phyloP scores from a whole-genome alignment of 1,139 yeast species.

The Hanseniaspora sp. region DNA sequence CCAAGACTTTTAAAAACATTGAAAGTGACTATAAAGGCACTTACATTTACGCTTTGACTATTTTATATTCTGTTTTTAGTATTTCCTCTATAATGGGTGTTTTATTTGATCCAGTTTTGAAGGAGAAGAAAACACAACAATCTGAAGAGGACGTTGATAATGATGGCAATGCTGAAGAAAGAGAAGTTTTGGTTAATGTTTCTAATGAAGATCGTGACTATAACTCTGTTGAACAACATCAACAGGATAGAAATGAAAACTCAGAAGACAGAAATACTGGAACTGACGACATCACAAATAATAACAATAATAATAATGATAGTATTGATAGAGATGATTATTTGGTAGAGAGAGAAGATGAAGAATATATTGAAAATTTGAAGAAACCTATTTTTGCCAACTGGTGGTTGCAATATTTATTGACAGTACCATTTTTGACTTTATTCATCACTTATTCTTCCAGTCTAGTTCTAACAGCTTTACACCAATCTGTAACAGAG shows the following conservation, averaged over 20 bases:
- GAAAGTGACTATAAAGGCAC: constrained; percentile 43
- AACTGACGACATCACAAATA: no score
- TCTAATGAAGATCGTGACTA: neutral
- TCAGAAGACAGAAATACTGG: no score
- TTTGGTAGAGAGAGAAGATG: constrained; percentile 20
- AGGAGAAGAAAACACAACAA: constrained; percentile 20
- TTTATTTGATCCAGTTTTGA: constrained; percentile 24
- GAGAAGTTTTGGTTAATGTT: constrained; percentile 7
- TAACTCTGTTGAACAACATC: neutral
- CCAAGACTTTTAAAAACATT: constrained; percentile 37
- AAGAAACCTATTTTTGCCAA: constrained; percentile 40
- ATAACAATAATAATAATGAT: constrained; percentile 3
- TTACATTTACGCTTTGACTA: constrained; percentile 47
- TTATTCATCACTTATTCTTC: constrained; percentile 41
- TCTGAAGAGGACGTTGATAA: no score
- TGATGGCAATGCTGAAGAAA: neutral
- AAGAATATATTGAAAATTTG: constrained; percentile 12
- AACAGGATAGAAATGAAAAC: neutral
- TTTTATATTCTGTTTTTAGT: constrained; percentile 44
- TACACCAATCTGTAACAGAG: constrained; percentile 63
- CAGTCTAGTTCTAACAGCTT: constrained; percentile 47
- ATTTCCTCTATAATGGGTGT: constrained; percentile 47
- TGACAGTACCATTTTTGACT: constrained; percentile 56
- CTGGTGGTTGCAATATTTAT: constrained; percentile 65
- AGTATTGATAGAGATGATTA: constrained; percentile 19